Evolutionary conservation across 2,329 filamentous ascomycete genomes (phyloP).

Genomic region (Zymoseptoria crescenta): DNA sequence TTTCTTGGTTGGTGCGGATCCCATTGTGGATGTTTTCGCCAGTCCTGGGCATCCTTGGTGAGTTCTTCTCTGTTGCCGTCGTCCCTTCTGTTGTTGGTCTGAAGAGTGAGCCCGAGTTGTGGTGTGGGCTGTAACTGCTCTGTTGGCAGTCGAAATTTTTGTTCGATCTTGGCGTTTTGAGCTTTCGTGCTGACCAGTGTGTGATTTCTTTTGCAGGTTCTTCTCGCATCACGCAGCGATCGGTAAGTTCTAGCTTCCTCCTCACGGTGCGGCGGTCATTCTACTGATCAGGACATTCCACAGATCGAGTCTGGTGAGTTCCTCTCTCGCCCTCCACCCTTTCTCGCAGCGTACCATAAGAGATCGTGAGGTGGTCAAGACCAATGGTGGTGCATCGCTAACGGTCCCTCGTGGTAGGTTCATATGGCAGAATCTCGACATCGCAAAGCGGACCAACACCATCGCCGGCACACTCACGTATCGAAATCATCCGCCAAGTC

Average conservation of each 20-base stretch:
- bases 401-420: slow-evolving; percentile 36
- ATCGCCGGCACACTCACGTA: slow-evolving; percentile 10
- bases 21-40: slow-evolving; percentile 33
- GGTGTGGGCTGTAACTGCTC: background rate
- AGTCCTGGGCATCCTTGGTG: slow-evolving; percentile 42
- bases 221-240: background rate
- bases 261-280: background rate
- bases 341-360: background rate
- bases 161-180: background rate
- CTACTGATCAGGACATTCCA: background rate
- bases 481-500: slow-evolving; percentile 9
- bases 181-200: background rate
- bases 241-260: background rate
- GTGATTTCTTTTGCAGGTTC: no score
- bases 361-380: background rate
- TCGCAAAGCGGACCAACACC: slow-evolving; percentile 23
- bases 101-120: background rate
- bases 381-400: slow-evolving; percentile 20
- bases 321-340: background rate
- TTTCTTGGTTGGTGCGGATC: slow-evolving; percentile 37
- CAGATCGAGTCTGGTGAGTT: background rate
- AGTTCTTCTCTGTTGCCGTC: slow-evolving; percentile 35
- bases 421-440: slow-evolving; percentile 44
- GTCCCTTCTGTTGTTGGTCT: background rate
- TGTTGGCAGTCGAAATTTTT: background rate